Base-by-base conservation (phyloP, 129 eudicot species). In the Cynara cardunculus region DNA sequence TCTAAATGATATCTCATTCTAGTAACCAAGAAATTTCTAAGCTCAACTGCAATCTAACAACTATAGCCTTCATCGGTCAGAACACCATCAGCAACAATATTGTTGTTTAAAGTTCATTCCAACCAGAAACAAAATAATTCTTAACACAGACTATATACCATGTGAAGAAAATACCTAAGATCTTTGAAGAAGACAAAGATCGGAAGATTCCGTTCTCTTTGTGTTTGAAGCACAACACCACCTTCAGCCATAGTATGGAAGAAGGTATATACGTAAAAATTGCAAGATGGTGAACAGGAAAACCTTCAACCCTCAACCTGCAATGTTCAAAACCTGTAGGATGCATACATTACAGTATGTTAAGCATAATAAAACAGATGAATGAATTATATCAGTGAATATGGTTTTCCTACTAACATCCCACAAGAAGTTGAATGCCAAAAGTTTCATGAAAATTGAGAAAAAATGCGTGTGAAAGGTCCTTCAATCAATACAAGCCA, bases 111-210 rank as follows among this genome's bases (percentile, higher is more conserved):
- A 56, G 76, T 18, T 21, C 69, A 71, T 39, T 59, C 12, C 46
- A 6, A 44, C 13, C 26, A 4, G 3, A 22, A 73, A 44, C 56
- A 5, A 75, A 27, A 19, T 28, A 18, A 5, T 31, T 62, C 80
- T 22, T 11, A 9, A n/a, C 37, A 35, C 26, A 14, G 64, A 66
- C 18, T 10, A 25, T 18, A 18, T 8, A 21, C 16, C 61, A 76
- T 59, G 3, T 7, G 31, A 69, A 6, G 32, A 30, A 32, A 7
- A 21, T 86, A 93, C 98, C 96, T 83, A 32, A 75, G 73, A 84
- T 93, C 92, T 69, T 82, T 81, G 85, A 94, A 87, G 89, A 94
- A 91, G 39, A 94, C 87, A 66, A 89, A 84, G 82, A 89, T 41
- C 0, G 98, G 98, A 62, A 86, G 30, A 69, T 85, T 87, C 86